These are phyloP conservation scores for Podaxis rugospora DNA, from an alignment of 768 basidiomycete species.

Conservation along the genomic window DNA sequence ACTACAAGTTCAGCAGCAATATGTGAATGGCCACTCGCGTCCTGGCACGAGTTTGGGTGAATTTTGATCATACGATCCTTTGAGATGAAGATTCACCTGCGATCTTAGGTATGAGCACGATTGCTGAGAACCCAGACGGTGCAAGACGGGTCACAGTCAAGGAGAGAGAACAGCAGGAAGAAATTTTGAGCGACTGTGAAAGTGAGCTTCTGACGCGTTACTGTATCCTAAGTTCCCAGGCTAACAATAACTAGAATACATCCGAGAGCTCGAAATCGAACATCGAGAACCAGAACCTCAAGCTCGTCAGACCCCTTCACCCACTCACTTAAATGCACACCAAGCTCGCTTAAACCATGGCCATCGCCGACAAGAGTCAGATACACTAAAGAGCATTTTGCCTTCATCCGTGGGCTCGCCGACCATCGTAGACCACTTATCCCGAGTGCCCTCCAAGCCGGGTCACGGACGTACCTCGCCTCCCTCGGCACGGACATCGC, in stretches of 20 bases:
- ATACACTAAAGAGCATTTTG: conserved; percentile 54
- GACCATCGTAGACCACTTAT: conserved; percentile 38
- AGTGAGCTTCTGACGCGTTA: conserved; percentile 24
- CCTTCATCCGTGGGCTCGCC: conserved; percentile 43
- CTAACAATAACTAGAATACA: conserved; percentile 26
- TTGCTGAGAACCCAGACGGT: conserved; percentile 25
- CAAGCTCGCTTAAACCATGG: conserved; percentile 26
- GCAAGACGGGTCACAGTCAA: conserved; percentile 33
- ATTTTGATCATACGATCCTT: conserved; percentile 1
- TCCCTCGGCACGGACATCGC: conserved; percentile 12
- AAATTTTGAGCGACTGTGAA: conserved; percentile 41
- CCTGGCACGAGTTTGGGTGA: conserved; percentile 34
- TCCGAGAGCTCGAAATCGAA: conserved; percentile 36
- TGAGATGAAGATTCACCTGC: not conserved
- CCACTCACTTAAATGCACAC: conserved; percentile 23
- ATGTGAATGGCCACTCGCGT: conserved; percentile 24
- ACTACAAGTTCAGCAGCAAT: conserved; percentile 32
- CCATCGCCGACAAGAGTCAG: conserved; percentile 72
- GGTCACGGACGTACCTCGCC: conserved; percentile 21
- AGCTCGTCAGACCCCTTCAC: conserved; percentile 52
- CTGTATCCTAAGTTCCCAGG: not conserved
- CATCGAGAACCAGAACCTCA: conserved; percentile 30
- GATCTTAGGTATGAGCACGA: conserved; percentile 20
- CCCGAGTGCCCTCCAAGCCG: conserved; percentile 12
- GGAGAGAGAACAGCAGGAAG: conserved; percentile 38